A percentile compares a stretch with the other conserved stretches of the same genome.
These are phyloP conservation scores for Trametes meyenii DNA, from an alignment of 768 basidiomycete genomes.

Conservation along the genomic window DNA sequence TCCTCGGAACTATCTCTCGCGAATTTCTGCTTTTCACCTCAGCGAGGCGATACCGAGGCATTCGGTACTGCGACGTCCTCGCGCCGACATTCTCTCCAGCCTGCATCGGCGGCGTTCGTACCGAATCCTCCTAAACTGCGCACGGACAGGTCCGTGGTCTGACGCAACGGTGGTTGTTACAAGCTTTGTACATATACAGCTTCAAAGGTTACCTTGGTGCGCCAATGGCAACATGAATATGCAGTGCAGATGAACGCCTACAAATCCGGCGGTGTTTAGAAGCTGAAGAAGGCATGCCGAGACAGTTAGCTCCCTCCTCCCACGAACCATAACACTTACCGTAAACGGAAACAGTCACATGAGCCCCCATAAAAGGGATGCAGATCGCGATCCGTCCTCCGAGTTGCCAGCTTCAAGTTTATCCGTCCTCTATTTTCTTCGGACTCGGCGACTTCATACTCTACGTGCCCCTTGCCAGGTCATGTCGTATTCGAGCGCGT, in stretches of 20 bases:
- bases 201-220: too few relatives aligned
- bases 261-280: too few relatives aligned
- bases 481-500: not conserved
- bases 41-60: not conserved
- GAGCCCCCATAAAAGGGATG: not conserved
- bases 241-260: too few relatives aligned
- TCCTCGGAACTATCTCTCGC: slow-evolving; percentile 15
- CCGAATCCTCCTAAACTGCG: too few relatives aligned
- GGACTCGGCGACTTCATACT: too few relatives aligned
- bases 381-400: slow-evolving; percentile 5
- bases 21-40: not conserved
- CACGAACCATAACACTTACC: slow-evolving; percentile 11
- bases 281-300: too few relatives aligned
- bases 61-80: not conserved
- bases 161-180: too few relatives aligned
- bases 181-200: too few relatives aligned
- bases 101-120: not conserved
- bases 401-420: not conserved
- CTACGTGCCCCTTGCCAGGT: too few relatives aligned
- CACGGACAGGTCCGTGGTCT: too few relatives aligned
- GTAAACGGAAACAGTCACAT: not conserved
- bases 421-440: too few relatives aligned
- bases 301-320: not conserved
- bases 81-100: not conserved
- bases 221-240: too few relatives aligned